Evolutionary conservation across 495 filamentous ascomycete species (phyloP).

Genomic region (Neurospora sp.): DNA sequence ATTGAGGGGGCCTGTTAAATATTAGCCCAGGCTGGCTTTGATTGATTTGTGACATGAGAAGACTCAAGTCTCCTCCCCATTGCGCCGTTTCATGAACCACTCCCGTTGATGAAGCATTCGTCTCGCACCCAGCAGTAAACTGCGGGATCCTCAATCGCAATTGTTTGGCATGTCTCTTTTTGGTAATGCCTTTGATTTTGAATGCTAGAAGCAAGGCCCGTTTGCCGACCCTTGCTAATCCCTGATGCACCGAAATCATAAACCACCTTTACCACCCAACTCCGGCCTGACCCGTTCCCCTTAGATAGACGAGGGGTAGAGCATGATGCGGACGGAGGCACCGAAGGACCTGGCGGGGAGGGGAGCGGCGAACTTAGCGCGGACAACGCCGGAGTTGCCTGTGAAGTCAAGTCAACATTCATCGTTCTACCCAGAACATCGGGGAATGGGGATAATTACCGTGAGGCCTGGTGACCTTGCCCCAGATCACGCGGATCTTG

Average conservation of each 20-base stretch:
- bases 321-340: slow-evolving; percentile 93
- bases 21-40: slow-evolving; percentile 16
- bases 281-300: slow-evolving; percentile 32
- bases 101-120: slow-evolving; percentile 11
- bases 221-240: slow-evolving; percentile 40
- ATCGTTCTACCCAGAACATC: not conserved
- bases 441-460: slow-evolving; percentile 43
- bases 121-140: slow-evolving; percentile 13
- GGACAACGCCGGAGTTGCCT: slow-evolving; percentile 95
- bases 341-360: slow-evolving; percentile 94
- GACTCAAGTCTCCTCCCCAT: slow-evolving; percentile 5
- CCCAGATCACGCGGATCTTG: slow-evolving; percentile 98
- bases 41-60: slow-evolving; percentile 13
- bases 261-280: slow-evolving; percentile 45
- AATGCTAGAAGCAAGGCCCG: slow-evolving; percentile 34
- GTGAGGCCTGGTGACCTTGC: slow-evolving; percentile 91
- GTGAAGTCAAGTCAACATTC: slow-evolving; percentile 10
- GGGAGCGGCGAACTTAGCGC: slow-evolving; percentile 90
- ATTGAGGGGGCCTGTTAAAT: not conserved
- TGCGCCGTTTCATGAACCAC: slow-evolving; percentile 10
- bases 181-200: slow-evolving; percentile 32
- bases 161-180: slow-evolving; percentile 22
- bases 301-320: slow-evolving; percentile 82
- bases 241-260: slow-evolving; percentile 44
- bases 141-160: slow-evolving; percentile 23